Conservation (phyloP, 2,329 filamentous ascomycete genomes). For the Aspergillus sp. region DNA sequence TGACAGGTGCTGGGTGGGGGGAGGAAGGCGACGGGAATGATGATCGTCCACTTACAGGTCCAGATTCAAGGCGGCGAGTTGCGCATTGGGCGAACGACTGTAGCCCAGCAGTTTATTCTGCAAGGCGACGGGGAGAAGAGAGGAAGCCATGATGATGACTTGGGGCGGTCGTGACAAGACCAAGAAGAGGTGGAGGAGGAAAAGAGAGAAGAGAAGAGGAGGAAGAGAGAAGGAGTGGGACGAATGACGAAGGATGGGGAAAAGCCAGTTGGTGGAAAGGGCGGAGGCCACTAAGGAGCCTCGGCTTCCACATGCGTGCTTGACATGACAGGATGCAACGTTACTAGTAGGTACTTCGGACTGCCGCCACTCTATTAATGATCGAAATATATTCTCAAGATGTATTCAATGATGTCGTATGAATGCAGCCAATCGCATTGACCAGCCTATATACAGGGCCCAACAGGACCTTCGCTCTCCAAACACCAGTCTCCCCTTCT, state of each 20-base stretch:
- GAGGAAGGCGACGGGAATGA: too few relatives aligned
- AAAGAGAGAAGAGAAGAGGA: constrained; percentile 1
- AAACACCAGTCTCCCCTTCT: constrained; percentile 30
- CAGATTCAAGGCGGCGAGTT: constrained; percentile 38
- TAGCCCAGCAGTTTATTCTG: constrained; percentile 45
- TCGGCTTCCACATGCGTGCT: background rate
- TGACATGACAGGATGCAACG: background rate
- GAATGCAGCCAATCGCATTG: constrained; percentile 9
- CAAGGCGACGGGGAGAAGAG: constrained; percentile 42
- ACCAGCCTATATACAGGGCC: constrained; percentile 33
- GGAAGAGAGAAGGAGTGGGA: constrained; percentile 8
- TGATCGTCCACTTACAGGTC: constrained; percentile 36
- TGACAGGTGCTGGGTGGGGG: background rate
- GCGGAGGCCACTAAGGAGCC: background rate
- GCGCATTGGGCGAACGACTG: constrained; percentile 30
- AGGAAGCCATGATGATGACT: constrained; percentile 37
- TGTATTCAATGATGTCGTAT: background rate
- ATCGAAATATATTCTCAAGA: background rate
- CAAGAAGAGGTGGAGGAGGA: constrained; percentile 5
- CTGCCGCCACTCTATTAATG: background rate
- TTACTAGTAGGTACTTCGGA: too few relatives aligned
- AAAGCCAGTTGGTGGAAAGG: background rate
- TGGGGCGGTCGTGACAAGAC: constrained; percentile 3
- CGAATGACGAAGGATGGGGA: background rate
- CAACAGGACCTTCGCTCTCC: constrained; percentile 20